phyloP scores from a whole-genome alignment of 768 basidiomycete genomes.

The Mycena belliarum region DNA sequence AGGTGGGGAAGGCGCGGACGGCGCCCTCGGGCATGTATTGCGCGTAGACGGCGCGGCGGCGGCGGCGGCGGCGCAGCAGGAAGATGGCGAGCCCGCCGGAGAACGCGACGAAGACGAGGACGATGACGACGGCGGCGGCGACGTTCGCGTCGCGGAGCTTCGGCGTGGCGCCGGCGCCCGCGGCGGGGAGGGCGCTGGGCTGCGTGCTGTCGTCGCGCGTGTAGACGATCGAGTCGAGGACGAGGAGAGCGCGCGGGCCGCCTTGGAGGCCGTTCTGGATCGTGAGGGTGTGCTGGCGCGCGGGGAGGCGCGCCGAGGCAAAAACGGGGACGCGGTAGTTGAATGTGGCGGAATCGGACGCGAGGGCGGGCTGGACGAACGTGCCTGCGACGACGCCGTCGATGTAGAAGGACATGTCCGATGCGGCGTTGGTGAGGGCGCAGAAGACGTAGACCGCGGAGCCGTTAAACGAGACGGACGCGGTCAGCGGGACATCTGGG shows the following conservation, averaged over 20 bases:
- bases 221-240: conserved; percentile 44
- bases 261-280: conserved; percentile 30
- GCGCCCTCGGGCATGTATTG: conserved; percentile 16
- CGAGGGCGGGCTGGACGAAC: conserved; percentile 23
- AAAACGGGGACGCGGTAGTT: conserved; percentile 35
- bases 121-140: conserved; percentile 14
- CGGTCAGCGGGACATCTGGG: conserved; percentile 26
- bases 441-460: conserved; percentile 48
- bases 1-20: conserved; percentile 10
- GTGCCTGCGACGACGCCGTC: conserved; percentile 32
- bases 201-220: conserved; percentile 27
- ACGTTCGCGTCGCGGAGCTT: not conserved
- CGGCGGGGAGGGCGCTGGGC: not conserved
- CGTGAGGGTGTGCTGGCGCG: conserved; percentile 29
- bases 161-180: not conserved
- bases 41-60: conserved; percentile 15
- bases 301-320: conserved; percentile 24
- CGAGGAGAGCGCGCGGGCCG: conserved; percentile 26
- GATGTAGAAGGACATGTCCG: conserved; percentile 36
- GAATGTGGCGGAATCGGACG: conserved; percentile 18
- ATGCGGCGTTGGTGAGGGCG: conserved; percentile 31
- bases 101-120: conserved; percentile 1
- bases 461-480: conserved; percentile 37
- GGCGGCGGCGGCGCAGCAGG: conserved; percentile 13
- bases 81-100: conserved; percentile 6